These are phyloP conservation scores for Millerozyma miso DNA, from an alignment of 805 yeast species.

Conservation along the genomic window DNA sequence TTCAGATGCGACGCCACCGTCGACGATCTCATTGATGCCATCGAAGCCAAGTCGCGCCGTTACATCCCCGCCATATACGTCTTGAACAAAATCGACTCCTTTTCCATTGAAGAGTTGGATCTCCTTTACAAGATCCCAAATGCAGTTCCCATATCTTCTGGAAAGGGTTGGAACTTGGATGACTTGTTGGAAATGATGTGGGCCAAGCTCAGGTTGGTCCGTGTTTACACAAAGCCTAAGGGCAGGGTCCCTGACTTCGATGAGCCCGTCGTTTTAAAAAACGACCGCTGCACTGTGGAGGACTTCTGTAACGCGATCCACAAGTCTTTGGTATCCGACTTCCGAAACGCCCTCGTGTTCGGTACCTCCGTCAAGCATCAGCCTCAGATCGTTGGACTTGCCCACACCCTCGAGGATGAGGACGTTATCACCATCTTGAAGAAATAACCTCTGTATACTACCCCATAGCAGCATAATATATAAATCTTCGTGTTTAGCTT, in stretches of 20 bases:
- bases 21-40: slow-evolving; percentile 91
- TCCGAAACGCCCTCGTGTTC: slow-evolving; percentile 86
- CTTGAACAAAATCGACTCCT: slow-evolving; percentile 91
- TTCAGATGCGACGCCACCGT: slow-evolving; percentile 97
- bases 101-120: slow-evolving; percentile 90
- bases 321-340: slow-evolving; percentile 89
- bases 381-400: slow-evolving; percentile 91
- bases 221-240: slow-evolving; percentile 97
- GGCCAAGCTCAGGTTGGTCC: slow-evolving; percentile 83
- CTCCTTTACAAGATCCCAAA: slow-evolving; percentile 87
- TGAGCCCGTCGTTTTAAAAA: slow-evolving; percentile 90
- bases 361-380: slow-evolving; percentile 97
- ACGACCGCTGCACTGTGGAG: slow-evolving; percentile 78
- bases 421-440: slow-evolving; percentile 95
- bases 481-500: neutral
- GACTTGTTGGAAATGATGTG: slow-evolving; percentile 94
- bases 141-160: slow-evolving; percentile 96
- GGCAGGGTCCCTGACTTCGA: slow-evolving; percentile 89
- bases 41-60: slow-evolving; percentile 85
- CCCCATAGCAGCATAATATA: neutral
- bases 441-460: slow-evolving; percentile 32
- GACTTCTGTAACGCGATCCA: slow-evolving; percentile 97
- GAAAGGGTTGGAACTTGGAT: slow-evolving; percentile 95
- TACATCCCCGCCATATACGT: slow-evolving; percentile 96
- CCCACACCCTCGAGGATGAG: slow-evolving; percentile 84